These are phyloP conservation scores for Colletotrichum sp. DNA, from an alignment of 2,329 filamentous ascomycete species.

Conservation along the genomic window DNA sequence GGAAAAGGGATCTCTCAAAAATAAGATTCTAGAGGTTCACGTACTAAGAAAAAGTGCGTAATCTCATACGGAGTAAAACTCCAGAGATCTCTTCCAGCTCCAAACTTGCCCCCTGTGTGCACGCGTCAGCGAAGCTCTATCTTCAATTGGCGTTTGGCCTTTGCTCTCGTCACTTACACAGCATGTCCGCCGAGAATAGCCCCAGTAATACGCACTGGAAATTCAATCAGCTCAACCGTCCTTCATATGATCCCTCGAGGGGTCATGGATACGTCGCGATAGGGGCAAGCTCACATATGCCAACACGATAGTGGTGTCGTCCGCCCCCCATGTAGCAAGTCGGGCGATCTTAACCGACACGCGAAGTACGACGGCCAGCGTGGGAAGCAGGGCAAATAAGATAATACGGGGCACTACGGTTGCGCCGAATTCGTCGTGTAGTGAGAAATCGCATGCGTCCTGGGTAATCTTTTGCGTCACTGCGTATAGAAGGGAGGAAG, in stretches of 20 bases:
- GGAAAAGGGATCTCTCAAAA: neutral
- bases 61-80: neutral
- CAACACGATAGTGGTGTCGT: neutral
- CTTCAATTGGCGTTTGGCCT: accelerated
- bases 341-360: neutral
- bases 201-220: accelerated
- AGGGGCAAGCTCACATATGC: neutral
- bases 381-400: neutral
- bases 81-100: neutral
- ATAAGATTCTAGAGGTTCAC: accelerated
- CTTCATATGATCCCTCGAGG: accelerated
- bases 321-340: neutral
- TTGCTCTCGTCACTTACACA: neutral
- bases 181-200: neutral
- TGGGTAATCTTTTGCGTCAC: neutral
- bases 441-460: neutral
- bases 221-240: accelerated
- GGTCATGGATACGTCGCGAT: accelerated
- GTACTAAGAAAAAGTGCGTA: neutral
- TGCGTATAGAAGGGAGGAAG: accelerated
- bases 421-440: neutral
- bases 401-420: neutral
- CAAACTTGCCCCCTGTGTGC: neutral
- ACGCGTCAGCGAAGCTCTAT: accelerated
- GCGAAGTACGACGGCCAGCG: neutral